phyloP scores from a whole-genome alignment of 2,329 filamentous ascomycete species.

The Penicillium digitatum region DNA sequence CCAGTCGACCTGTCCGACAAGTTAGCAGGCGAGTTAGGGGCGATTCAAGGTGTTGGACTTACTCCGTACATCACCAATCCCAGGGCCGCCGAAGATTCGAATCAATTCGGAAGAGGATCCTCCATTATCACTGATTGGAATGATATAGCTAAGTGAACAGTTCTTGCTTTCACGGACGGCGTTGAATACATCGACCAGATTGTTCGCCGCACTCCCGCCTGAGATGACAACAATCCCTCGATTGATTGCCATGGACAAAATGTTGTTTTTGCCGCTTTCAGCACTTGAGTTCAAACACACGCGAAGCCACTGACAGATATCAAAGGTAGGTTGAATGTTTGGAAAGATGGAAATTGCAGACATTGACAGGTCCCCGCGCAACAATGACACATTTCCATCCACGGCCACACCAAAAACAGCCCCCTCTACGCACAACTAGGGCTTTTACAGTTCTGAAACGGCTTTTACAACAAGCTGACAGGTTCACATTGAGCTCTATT shows the following conservation, averaged over 20 bases:
- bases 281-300: not conserved
- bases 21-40: conserved; percentile 6
- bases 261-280: not conserved
- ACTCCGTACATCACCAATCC: conserved; percentile 75
- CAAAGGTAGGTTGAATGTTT: not conserved
- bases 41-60: conserved; percentile 25
- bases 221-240: conserved; percentile 78
- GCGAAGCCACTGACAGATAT: not conserved
- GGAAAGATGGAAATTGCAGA: not conserved
- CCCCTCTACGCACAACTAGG: not conserved
- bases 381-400: conserved; percentile 3
- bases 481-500: not conserved
- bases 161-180: conserved; percentile 60
- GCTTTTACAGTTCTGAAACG: not conserved
- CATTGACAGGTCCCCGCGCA: conserved; percentile 2
- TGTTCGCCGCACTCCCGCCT: conserved; percentile 91
- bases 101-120: conserved; percentile 92
- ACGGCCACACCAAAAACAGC: not conserved
- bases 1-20: conserved; percentile 65
- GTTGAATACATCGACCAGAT: conserved; percentile 83
- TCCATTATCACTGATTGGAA: conserved; percentile 94
- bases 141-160: conserved; percentile 74
- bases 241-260: conserved; percentile 20
- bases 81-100: conserved; percentile 88
- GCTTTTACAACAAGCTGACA: not conserved